phyloP scores from a whole-genome alignment of 208 protist genomes.

The Entamoeba histolytica region DNA sequence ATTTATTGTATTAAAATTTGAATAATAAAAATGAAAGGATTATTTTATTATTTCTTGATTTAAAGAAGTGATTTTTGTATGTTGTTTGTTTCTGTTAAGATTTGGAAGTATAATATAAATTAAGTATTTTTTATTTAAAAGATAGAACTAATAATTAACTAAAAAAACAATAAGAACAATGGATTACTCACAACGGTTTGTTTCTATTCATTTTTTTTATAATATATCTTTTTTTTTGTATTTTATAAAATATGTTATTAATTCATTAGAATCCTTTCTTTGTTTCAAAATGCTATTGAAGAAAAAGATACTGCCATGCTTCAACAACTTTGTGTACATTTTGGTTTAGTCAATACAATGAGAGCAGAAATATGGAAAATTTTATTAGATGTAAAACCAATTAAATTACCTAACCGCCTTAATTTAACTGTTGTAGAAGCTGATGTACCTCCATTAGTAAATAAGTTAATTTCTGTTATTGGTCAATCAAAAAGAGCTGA shows the following conservation, averaged over 20 bases:
- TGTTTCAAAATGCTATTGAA: not conserved
- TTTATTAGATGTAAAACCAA: not conserved
- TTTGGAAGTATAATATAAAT: too few species aligned
- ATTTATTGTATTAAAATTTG: not conserved
- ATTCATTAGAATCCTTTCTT: not conserved
- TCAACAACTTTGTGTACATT: not conserved
- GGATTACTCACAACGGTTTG: too few species aligned
- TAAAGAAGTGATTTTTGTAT: too few species aligned
- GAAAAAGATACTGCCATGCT: not conserved
- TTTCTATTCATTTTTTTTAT: too few species aligned
- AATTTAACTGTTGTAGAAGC: not conserved
- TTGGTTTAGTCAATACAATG: not conserved
- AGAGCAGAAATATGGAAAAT: not conserved
- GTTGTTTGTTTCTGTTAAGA: too few species aligned
- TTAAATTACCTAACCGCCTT: not conserved
- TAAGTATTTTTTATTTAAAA: too few species aligned
- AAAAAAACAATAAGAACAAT: too few species aligned
- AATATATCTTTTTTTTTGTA: too few species aligned
- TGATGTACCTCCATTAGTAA: not conserved
- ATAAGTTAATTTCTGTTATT: not conserved
- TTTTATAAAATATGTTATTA: too few species aligned
- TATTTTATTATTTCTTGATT: not conserved
- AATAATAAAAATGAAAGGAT: not conserved
- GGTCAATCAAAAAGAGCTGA: not conserved
- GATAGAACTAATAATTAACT: too few species aligned